Percentiles rank a stretch among this genome's conserved stretches.
Conservation (phyloP, 1,284 basidiomycete species). For the Sanghuangporus weigelae region DNA sequence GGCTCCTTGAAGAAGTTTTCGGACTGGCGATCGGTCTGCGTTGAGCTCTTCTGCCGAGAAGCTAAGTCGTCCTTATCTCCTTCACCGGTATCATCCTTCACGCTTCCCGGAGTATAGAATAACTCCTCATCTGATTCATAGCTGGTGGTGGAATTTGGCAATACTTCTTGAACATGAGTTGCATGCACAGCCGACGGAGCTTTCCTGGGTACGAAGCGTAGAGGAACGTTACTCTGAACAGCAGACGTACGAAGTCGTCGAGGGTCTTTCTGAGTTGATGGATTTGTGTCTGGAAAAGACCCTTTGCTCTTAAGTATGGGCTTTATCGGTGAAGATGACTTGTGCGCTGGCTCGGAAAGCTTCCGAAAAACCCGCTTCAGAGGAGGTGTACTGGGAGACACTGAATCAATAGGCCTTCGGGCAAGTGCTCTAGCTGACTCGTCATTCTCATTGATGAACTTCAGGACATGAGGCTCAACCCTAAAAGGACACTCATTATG, state of each 20-base stretch:
- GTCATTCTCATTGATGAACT: conserved; percentile 1
- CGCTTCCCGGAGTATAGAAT: background rate
- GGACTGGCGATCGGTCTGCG: background rate
- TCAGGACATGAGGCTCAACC: conserved; percentile 2
- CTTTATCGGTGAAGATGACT: background rate
- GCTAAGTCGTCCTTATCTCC: background rate
- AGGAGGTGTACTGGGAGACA: background rate
- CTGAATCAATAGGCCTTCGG: background rate
- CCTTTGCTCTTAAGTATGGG: conserved; percentile 1
- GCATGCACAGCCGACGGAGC: background rate
- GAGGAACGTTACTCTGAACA: background rate
- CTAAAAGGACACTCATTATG: background rate
- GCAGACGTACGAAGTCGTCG: background rate
- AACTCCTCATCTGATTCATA: background rate
- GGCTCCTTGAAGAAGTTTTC: background rate
- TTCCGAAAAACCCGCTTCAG: background rate
- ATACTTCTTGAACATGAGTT: too few species aligned
- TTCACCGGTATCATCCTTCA: background rate
- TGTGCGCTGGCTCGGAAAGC: conserved; percentile 6
- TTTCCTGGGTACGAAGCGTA: background rate
- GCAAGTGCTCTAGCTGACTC: background rate
- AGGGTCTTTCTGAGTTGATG: background rate
- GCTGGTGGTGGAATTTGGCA: background rate
- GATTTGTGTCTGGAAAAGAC: too few species aligned
- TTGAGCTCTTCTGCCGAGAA: background rate